A percentile compares a stretch with the other conserved stretches of the same genome.
These are phyloP conservation scores for Gryganskiella cystojenkinii DNA, from an alignment of 192 early-diverging fungal species.

Conservation along the genomic window DNA sequence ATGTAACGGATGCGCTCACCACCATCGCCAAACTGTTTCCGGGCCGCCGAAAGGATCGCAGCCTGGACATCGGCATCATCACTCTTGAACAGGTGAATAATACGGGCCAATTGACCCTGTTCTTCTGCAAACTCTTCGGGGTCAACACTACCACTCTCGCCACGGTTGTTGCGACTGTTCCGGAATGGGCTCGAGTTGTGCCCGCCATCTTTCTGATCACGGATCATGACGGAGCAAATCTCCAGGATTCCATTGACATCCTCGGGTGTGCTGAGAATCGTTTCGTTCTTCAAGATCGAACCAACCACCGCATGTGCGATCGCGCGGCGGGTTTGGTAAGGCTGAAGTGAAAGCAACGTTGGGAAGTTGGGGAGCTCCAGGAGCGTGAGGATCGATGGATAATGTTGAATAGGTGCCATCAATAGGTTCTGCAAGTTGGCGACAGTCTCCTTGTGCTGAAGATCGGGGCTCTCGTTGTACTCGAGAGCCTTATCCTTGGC, in stretches of 20 bases:
- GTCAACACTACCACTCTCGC: constrained; percentile 63
- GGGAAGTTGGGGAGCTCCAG: constrained; percentile 84
- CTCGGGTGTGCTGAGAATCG: constrained; percentile 71
- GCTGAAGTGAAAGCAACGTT: constrained; percentile 85
- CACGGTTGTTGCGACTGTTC: constrained; percentile 32
- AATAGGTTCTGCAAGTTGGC: constrained; percentile 86
- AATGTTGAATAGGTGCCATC: constrained; percentile 84
- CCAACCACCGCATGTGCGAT: constrained; percentile 83
- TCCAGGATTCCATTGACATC: constrained; percentile 86
- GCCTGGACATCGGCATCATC: constrained; percentile 85
- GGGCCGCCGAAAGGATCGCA: constrained; percentile 79
- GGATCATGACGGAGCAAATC: constrained; percentile 81
- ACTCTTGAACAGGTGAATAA: constrained; percentile 78
- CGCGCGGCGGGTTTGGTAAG: constrained; percentile 83
- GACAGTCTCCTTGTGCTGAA: constrained; percentile 75
- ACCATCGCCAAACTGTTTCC: constrained; percentile 90
- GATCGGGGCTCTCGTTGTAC: constrained; percentile 69
- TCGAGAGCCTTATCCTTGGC: constrained; percentile 82
- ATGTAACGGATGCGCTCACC: constrained; percentile 94
- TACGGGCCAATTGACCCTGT: constrained; percentile 87
- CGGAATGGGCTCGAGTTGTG: constrained; percentile 55
- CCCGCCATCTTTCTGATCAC: constrained; percentile 82
- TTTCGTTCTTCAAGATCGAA: constrained; percentile 75
- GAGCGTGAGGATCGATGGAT: constrained; percentile 71
- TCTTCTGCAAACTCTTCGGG: constrained; percentile 94